Base-by-base conservation (phyloP, 805 yeast species). In the Saccharomycopsis lassenensis region DNA sequence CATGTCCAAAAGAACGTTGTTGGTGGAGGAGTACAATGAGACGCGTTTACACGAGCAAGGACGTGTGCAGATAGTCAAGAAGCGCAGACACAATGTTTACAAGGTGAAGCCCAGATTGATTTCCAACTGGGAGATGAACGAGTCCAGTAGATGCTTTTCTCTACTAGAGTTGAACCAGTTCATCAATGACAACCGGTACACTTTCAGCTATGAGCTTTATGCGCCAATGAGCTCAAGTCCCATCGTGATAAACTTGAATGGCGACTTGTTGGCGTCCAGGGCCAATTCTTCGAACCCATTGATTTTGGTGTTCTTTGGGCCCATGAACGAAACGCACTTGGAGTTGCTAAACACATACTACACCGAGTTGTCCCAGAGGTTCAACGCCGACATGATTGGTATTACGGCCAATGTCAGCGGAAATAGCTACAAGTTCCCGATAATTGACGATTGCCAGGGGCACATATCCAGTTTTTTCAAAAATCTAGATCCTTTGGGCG, bases 401-500 rank as follows among this genome's bases (percentile, higher is more conserved):
- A 23, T 41, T 7, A 24, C 44, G 11, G 41, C 39, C 17, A 24
- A 26, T 8, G 28, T 26, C 11, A 22, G 26, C 6, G 31, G 4
- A 11, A 48, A 50, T 28, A 24, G 25, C 1, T 40, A 39, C 24
- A 28, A 34, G 1, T 54, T 51, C 33, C 60, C 61, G 1, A 44
- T 56, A 3, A 18, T 57, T 7, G 25, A 49, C 14, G 62, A 57
- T 39, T 4, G 39, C 7, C 30, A 39, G n/a, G 61, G 60, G 2
- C 16, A 24, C 7, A 35, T 56, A 23, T 47, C 56, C n/a, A 45
- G 41, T 28, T 18, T 24, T 2, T 40, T 58, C 31, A 36, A 39
- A 2, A 24, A 55, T 20, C 31, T 49, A 20, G 57, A 57, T 39
- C 63, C 63, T 3, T 37, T 58, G 6, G 63, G 63, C 17, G 63